Evolutionary conservation across 1,139 yeast species (phyloP).

Genomic region (Magnusiomyces clavatus): DNA sequence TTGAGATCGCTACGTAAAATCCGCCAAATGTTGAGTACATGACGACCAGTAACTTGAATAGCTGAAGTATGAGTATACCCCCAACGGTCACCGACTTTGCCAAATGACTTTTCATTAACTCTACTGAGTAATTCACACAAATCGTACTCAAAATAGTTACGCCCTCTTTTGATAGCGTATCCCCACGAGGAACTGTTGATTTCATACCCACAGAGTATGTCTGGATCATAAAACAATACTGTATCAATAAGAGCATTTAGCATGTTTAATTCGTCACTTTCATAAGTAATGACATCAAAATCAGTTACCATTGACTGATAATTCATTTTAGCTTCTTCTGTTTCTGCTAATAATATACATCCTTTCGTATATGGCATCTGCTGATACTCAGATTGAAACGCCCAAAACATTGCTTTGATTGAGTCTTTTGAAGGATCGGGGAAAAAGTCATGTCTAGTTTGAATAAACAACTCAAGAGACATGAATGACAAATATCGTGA

Average conservation of each 20-base stretch:
- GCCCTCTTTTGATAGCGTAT: constrained; percentile 62
- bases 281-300: constrained; percentile 20
- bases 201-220: constrained; percentile 80
- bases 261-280: constrained; percentile 45
- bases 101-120: constrained; percentile 26
- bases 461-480: constrained; percentile 59
- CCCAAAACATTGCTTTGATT: constrained; percentile 56
- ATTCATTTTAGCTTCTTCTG: constrained; percentile 9
- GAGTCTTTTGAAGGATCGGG: constrained; percentile 67
- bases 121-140: constrained; percentile 44
- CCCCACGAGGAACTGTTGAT: constrained; percentile 85
- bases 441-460: constrained; percentile 39
- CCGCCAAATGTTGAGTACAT: constrained; percentile 81
- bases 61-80: constrained; percentile 74
- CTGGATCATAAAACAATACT: constrained; percentile 73
- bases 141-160: constrained; percentile 42
- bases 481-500: constrained; percentile 46
- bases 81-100: constrained; percentile 64
- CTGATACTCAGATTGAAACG: constrained; percentile 25
- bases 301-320: constrained; percentile 12
- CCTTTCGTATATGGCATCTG: constrained; percentile 19
- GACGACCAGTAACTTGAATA: constrained; percentile 66
- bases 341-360: constrained; percentile 19
- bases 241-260: constrained; percentile 46
- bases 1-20: constrained; percentile 53